Conservation (phyloP, 345 rosid genomes). For the Citrus sinensis region DNA sequence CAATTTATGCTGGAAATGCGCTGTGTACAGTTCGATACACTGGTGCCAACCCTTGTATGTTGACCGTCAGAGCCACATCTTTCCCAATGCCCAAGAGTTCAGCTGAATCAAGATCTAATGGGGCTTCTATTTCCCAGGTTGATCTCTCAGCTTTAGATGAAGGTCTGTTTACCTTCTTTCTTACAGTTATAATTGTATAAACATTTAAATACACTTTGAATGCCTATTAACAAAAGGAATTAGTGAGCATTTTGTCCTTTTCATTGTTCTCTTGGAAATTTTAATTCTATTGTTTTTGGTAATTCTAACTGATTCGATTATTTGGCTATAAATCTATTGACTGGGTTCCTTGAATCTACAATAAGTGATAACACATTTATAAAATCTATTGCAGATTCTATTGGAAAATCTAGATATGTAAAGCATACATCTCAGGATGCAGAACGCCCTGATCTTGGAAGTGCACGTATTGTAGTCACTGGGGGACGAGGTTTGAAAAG, state of each 20-base stretch:
- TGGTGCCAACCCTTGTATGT: conserved; percentile 75
- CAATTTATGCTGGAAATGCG: conserved; percentile 98
- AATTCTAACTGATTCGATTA: not conserved
- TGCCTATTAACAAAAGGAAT: not conserved
- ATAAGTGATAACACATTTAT: not conserved
- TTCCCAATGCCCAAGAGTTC: conserved; percentile 45
- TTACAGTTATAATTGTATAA: not conserved
- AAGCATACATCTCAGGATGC: conserved; percentile 68
- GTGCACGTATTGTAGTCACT: conserved; percentile 80
- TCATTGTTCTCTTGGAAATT: not conserved
- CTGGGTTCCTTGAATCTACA: not conserved
- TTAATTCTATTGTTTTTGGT: not conserved
- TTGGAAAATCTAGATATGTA: conserved; percentile 64
- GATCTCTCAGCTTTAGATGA: conserved; percentile 79
- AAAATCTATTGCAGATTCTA: conserved; percentile 43
- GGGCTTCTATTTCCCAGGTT: conserved; percentile 81
- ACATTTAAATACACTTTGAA: not conserved
- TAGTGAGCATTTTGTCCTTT: not conserved
- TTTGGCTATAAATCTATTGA: not conserved
- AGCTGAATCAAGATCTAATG: conserved; percentile 39
- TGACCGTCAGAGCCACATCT: conserved; percentile 79
- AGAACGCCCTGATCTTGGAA: conserved; percentile 96
- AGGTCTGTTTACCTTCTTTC: conserved; percentile 53
- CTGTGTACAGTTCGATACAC: conserved; percentile 76
- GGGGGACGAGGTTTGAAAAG: conserved; percentile 93